phyloP scores from a whole-genome alignment of 2,329 filamentous ascomycete species.

The Metarhizium sp. region DNA sequence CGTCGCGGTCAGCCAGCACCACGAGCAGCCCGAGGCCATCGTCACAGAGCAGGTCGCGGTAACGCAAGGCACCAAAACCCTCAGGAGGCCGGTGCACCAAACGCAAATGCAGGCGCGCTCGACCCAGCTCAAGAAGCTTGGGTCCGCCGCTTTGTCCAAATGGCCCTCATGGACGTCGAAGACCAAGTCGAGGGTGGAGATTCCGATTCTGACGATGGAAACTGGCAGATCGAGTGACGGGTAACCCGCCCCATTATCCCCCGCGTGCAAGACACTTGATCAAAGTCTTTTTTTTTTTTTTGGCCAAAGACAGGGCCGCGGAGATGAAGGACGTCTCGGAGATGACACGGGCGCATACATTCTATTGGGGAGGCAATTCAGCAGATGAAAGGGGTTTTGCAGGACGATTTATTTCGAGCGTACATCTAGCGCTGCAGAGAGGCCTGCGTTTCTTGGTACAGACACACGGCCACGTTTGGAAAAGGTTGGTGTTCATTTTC shows the following conservation, averaged over 20 bases:
- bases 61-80: neutral
- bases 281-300: too few relatives aligned
- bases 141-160: constrained; percentile 44
- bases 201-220: constrained; percentile 21
- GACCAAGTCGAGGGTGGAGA: constrained; percentile 35
- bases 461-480: too few relatives aligned
- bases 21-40: neutral
- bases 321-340: neutral
- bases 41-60: neutral
- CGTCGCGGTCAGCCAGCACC: neutral
- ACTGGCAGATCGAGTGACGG: constrained; percentile 11
- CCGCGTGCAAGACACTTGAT: neutral
- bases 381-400: too few relatives aligned
- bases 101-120: constrained; percentile 21
- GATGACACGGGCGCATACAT: too few relatives aligned
- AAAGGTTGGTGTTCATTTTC: too few relatives aligned
- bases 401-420: too few relatives aligned
- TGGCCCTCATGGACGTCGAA: constrained; percentile 44
- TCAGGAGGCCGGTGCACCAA: neutral
- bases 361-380: too few relatives aligned
- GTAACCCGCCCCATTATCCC: neutral
- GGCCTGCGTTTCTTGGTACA: too few relatives aligned
- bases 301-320: neutral
- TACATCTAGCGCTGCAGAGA: too few relatives aligned
- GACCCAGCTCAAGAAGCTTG: constrained; percentile 40